Percentiles rank a stretch among this genome's conserved stretches.
These are phyloP conservation scores for Fereydounia khargensis DNA, from an alignment of 1,284 basidiomycete species.

Conservation along the genomic window DNA sequence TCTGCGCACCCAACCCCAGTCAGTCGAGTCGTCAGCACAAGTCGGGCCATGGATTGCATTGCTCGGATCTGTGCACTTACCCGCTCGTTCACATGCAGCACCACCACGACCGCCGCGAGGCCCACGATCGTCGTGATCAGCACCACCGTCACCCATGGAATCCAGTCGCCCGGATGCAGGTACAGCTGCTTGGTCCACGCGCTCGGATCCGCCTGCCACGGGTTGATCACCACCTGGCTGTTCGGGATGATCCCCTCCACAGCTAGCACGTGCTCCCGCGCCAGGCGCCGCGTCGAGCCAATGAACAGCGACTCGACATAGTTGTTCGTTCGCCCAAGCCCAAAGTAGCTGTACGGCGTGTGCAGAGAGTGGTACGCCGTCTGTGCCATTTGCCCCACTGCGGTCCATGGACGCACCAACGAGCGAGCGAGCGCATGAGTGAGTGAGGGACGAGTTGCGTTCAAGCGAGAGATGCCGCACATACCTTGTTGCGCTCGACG, in stretches of 20 bases:
- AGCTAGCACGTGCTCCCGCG: conserved; percentile 74
- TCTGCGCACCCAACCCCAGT: too few species aligned
- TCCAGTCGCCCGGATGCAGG: conserved; percentile 92
- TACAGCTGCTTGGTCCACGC: conserved; percentile 87
- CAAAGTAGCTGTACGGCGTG: conserved; percentile 92
- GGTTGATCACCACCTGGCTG: conserved; percentile 91
- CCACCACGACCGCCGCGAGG: conserved; percentile 77
- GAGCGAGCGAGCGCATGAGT: too few species aligned
- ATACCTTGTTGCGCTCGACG: conserved; percentile 76
- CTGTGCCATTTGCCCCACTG: conserved; percentile 84
- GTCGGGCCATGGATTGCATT: too few species aligned
- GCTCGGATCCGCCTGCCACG: conserved; percentile 62
- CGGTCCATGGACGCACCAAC: too few species aligned
- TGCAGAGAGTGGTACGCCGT: conserved; percentile 83
- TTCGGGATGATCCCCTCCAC: conserved; percentile 98
- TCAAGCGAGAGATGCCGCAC: too few species aligned
- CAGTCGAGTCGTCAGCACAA: too few species aligned
- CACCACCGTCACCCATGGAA: conserved; percentile 89
- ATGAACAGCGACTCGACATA: conserved; percentile 74
- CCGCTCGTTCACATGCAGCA: conserved; percentile 87
- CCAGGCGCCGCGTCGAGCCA: conserved; percentile 57
- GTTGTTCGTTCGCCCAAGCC: conserved; percentile 97
- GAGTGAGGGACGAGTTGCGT: too few species aligned
- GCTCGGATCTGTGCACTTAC: too few species aligned
- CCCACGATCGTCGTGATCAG: conserved; percentile 73